Evolutionary conservation across 1,284 basidiomycete species (phyloP), one percentile per base, ranked within the genome.

Genomic region (Ganoderma meredithae): DNA sequence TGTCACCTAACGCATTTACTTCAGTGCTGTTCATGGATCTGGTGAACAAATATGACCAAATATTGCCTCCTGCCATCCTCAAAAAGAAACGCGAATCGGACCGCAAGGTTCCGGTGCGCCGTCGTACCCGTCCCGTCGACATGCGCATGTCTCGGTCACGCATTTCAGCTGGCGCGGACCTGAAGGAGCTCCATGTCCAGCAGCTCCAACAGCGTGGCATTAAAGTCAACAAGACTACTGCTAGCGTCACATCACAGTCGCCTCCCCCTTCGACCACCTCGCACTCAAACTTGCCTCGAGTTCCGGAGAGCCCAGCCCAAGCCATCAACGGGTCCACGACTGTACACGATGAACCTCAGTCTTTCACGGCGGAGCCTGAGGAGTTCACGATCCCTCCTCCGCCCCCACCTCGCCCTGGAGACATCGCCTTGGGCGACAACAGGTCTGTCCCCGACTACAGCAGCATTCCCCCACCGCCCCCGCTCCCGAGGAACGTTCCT

Each of bases 71-170:
- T 0, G 89, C 96, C 0, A 89, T 98, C 67, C 84, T 88, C 61
- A 90, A 89, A 77, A 97, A 97, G 84, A 93, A 92, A 73, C 89
- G 90, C 53, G 95, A 97, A 76, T 90, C 92, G 0, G 94, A 95
- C 73, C 90, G 95, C 60, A 90, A 89, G 68, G 84, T 93, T 64
- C 95, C 95, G 6, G 78, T 90, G 27, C 88, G 96, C 56, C 97
- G 97, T 77, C 91, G 95, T 63, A 97, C 96, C 1, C 91, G 92
- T 0, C 92, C 93, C 0, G 84, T 98, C 56, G 97, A 98, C 80
- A 91, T 96, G 89, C 90, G 95, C 60, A 85, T 95, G 79, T 92
- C 88, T 74, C 85, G 95, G 41, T 82, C 81, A 59, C 81, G 82
- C 59, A 77, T 87, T 65, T 82, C 82, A 22, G 81, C 79, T 2